phyloP scores from a whole-genome alignment of 495 filamentous ascomycete genomes.

The Chaetomium cochliodes region DNA sequence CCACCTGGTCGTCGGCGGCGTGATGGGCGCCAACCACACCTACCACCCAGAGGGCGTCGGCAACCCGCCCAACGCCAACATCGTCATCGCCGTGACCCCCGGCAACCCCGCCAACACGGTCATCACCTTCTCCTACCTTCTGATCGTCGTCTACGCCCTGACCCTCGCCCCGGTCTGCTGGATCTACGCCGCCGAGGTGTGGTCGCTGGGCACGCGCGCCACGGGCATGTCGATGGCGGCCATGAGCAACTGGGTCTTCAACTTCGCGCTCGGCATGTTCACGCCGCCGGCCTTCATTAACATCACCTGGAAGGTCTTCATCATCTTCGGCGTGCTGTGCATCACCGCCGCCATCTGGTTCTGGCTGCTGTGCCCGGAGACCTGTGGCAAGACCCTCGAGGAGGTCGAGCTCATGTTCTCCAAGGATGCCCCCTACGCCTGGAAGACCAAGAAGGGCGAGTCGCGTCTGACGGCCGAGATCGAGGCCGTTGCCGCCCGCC shows the following conservation, averaged over 20 bases:
- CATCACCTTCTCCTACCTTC: conserved; percentile 70
- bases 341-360: conserved; percentile 61
- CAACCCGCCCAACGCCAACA: conserved; percentile 59
- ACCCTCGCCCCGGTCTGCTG: conserved; percentile 69
- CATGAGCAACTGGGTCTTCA: conserved; percentile 73
- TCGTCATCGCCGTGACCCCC: conserved; percentile 57
- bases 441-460: conserved; percentile 59
- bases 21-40: conserved; percentile 46
- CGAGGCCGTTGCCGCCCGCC: conserved; percentile 38
- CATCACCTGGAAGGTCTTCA: conserved; percentile 70
- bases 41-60: conserved; percentile 56
- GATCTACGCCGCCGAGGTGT: conserved; percentile 76
- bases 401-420: conserved; percentile 65
- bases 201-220: conserved; percentile 70
- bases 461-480: conserved; percentile 47
- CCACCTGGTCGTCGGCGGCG: conserved; percentile 64
- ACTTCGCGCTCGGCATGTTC: conserved; percentile 71
- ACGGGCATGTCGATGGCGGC: conserved; percentile 68
- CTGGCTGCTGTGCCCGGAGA: conserved; percentile 71
- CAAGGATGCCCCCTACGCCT: conserved; percentile 52
- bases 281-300: conserved; percentile 68
- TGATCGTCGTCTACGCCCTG: conserved; percentile 68
- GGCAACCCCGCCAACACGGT: conserved; percentile 64
- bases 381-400: conserved; percentile 66
- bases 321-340: conserved; percentile 73